Conservation (phyloP, 345 rosid species). For the Euphorbia tirucalli region DNA sequence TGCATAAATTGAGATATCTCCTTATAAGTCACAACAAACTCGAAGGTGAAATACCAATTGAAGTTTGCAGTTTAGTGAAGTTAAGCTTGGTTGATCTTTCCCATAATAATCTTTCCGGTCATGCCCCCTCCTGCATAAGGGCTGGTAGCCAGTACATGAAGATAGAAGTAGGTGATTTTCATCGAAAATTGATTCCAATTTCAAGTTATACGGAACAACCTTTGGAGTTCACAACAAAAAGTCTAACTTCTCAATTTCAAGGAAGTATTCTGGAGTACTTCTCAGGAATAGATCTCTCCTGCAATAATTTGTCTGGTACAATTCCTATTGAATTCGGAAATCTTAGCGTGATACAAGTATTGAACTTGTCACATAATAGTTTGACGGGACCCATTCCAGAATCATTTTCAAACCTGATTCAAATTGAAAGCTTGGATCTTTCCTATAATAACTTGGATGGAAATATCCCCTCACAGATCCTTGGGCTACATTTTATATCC, state of each 20-base stretch:
- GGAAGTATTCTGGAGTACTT: not conserved
- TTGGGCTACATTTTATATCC: not conserved
- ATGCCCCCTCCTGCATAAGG: conserved; percentile 10
- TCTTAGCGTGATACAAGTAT: not conserved
- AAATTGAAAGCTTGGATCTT: not conserved
- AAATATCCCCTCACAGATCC: not conserved
- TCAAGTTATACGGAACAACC: not conserved
- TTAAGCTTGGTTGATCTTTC: conserved; percentile 26
- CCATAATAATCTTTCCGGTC: conserved; percentile 11
- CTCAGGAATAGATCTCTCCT: not conserved
- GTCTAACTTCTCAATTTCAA: not conserved
- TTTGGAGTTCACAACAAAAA: not conserved
- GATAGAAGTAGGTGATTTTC: not conserved
- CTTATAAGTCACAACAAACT: conserved; percentile 23
- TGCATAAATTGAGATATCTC: conserved; percentile 13
- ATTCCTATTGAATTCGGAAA: not conserved
- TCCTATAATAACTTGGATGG: not conserved
- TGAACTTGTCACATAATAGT: not conserved
- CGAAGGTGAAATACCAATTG: conserved; percentile 14
- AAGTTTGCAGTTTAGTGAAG: conserved; percentile 10
- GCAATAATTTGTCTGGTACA: not conserved
- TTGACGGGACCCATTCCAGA: not conserved
- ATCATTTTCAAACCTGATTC: not conserved
- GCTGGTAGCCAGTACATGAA: no score
- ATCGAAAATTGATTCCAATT: not conserved